These are phyloP conservation scores for Exsudoporus frostii DNA, from an alignment of 768 basidiomycete species.

Conservation along the genomic window DNA sequence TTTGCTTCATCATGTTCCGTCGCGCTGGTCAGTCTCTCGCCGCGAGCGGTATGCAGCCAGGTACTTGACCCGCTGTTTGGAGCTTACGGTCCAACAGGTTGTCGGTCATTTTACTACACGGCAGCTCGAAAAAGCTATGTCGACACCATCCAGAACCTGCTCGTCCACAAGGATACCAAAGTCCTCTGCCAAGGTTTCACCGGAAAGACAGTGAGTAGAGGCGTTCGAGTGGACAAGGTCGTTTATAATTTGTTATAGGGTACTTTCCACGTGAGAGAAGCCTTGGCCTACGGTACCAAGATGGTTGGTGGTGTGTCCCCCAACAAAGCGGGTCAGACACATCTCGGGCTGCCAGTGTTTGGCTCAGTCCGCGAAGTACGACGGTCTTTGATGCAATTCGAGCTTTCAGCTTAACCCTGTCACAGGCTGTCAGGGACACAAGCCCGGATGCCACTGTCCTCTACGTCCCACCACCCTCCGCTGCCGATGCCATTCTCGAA, in stretches of 20 bases:
- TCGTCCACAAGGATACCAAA: constrained; percentile 91
- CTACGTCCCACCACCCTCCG: constrained; percentile 96
- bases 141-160: constrained; percentile 86
- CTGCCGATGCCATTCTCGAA: constrained; percentile 97
- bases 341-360: constrained; percentile 93
- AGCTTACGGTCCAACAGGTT: constrained; percentile 45
- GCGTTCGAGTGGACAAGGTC: neutral
- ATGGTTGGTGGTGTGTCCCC: constrained; percentile 98
- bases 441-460: constrained; percentile 92
- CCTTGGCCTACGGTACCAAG: constrained; percentile 90
- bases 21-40: constrained; percentile 57
- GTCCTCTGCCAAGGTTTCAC: constrained; percentile 92
- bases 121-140: constrained; percentile 75
- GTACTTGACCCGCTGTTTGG: neutral
- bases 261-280: constrained; percentile 95
- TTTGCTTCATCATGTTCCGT: constrained; percentile 45
- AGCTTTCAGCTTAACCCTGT: constrained; percentile 1
- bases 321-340: constrained; percentile 93
- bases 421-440: constrained; percentile 80
- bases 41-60: constrained; percentile 43
- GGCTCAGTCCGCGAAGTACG: constrained; percentile 85
- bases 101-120: constrained; percentile 80
- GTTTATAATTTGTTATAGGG: constrained; percentile 48
- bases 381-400: neutral
- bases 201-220: constrained; percentile 79